Evolutionary conservation across 2,329 filamentous ascomycete genomes (phyloP), one percentile per base, ranked within the genome.

Genomic region (Alternaria dauci): DNA sequence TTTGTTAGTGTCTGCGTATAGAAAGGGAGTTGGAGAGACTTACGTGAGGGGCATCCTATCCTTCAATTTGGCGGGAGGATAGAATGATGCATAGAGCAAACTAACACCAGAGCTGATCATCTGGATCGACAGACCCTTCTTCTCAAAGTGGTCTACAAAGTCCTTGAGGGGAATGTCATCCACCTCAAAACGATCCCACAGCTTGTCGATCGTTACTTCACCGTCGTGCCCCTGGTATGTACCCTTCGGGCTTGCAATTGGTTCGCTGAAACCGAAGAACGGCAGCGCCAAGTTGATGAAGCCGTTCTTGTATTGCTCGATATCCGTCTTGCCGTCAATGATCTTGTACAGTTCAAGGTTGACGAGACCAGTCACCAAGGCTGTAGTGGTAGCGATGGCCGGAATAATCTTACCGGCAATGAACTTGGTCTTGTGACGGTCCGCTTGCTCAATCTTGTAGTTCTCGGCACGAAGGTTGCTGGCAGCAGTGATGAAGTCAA

Each of bases 351-450:
- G 83, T 83, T 99, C 95, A 46, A 99, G 83, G 16, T 96, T 87
- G 54, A 99, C 93, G 46, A 99, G 85, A 59, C 95, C 95, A 3
- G 95, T 99, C 12, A 98, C 94, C 59, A 99, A 84, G 3, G 95
- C 94, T 3, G 95, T 99, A 0, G 95, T 98, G 3, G 95, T 99
- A 44, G 95, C 95, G 79, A 99, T 99, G 46, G 95, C 95, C 23
- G 95, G 95, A 68, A 99, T 99, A 71, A 99, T 99, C 87, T 99
- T 99, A 78, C 95, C 95, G 32, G 95, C 96, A 77, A 99, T 99
- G 81, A 99, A 98, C 84, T 99, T 99, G 63, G 94, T 99, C 89
- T 95, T 96, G 86, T 97, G 95, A 63, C 93, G 88, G 76, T 99
- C 94, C 0, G 95, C 94, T 66, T 89, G 87, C 74, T 92, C 88